Percentiles rank a stretch among this genome's conserved stretches.
phyloP scores from a whole-genome alignment of 2,329 filamentous ascomycete species.

The Fusarium pseudocircinatum region DNA sequence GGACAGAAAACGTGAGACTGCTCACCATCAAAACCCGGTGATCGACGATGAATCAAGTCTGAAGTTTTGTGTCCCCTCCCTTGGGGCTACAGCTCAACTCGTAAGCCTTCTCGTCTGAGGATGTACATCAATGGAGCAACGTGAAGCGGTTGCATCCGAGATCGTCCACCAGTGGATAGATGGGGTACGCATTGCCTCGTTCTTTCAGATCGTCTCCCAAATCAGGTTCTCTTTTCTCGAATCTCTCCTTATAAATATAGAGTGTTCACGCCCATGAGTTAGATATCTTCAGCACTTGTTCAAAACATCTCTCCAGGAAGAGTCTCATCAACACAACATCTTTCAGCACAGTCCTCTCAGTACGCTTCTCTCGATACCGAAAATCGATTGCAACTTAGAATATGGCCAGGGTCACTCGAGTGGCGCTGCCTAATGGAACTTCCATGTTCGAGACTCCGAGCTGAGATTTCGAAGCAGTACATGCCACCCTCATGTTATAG shows the following conservation, averaged over 20 bases:
- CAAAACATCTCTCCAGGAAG: not conserved
- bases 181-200: fast-evolving
- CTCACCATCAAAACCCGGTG: fast-evolving
- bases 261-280: not conserved
- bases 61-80: not conserved
- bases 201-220: fast-evolving
- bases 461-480: not conserved
- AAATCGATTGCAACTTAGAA: fast-evolving
- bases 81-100: too few species aligned
- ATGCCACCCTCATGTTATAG: not conserved
- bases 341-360: fast-evolving
- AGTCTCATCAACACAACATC: fast-evolving
- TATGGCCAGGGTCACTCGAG: fast-evolving
- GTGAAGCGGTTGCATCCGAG: not conserved
- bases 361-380: not conserved
- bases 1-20: not conserved
- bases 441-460: not conserved
- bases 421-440: not conserved
- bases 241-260: not conserved
- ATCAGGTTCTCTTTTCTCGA: fast-evolving
- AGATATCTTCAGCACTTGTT: not conserved
- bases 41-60: not conserved
- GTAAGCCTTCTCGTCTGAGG: fast-evolving
- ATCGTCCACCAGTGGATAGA: not conserved
- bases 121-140: not conserved